Evolutionary conservation across 73 alveolate species (phyloP).

Genomic region (Paramecium bursaria): DNA sequence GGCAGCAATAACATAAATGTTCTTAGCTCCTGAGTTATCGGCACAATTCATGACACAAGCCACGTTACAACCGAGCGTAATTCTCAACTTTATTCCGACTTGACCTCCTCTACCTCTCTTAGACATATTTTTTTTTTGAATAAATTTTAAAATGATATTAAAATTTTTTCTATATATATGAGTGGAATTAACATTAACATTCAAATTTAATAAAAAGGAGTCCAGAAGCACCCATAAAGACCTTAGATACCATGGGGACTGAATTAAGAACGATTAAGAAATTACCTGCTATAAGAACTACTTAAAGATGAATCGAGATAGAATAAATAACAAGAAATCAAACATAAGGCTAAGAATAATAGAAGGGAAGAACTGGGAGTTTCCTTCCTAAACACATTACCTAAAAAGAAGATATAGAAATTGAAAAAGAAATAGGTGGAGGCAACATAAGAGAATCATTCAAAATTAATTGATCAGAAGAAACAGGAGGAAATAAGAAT

Average conservation of each 20-base stretch:
- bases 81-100: conserved; percentile 67
- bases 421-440: neutral
- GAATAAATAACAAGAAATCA: neutral
- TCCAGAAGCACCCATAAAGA: no score
- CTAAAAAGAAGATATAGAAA: conserved; percentile 1
- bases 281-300: neutral
- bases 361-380: conserved; percentile 36
- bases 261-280: conserved; percentile 45
- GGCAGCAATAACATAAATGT: conserved; percentile 91
- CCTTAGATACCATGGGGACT: conserved; percentile 66
- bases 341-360: neutral
- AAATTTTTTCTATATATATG: no score
- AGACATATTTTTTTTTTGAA: conserved; percentile 53
- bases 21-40: conserved; percentile 91
- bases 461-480: neutral
- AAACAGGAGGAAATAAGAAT: conserved; percentile 1
- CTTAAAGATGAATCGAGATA: neutral
- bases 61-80: conserved; percentile 81
- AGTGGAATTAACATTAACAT: no score
- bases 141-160: conserved; percentile 46
- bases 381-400: conserved; percentile 33
- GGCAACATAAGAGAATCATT: neutral
- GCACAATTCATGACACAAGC: conserved; percentile 98
- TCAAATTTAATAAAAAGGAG: no score
- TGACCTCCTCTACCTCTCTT: conserved; percentile 76